These are phyloP conservation scores for Epichloe hybrida DNA, from an alignment of 2,329 filamentous ascomycete genomes.

Conservation along the genomic window DNA sequence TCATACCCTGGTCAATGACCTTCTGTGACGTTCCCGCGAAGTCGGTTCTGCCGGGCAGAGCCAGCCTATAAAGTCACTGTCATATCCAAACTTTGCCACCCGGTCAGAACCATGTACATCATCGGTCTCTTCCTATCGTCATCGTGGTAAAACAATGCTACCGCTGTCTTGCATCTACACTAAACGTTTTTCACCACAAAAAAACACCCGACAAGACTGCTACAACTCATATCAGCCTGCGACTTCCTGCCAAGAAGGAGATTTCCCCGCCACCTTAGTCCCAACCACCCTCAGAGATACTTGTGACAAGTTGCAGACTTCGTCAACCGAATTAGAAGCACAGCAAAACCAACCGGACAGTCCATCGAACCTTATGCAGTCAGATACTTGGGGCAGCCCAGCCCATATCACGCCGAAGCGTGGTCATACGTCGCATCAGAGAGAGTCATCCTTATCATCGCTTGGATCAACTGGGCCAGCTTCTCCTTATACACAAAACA, in stretches of 20 bases:
- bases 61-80: slow-evolving; percentile 5
- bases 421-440: slow-evolving; percentile 35
- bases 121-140: background rate
- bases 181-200: background rate
- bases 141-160: background rate
- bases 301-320: background rate
- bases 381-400: slow-evolving; percentile 26
- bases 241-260: background rate
- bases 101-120: background rate
- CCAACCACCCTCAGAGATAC: background rate
- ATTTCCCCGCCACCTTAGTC: background rate
- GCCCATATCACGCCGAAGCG: slow-evolving; percentile 25
- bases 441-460: slow-evolving; percentile 48
- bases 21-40: slow-evolving; percentile 6
- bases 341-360: background rate
- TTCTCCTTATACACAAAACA: slow-evolving; percentile 43
- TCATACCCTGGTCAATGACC: slow-evolving; percentile 5
- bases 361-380: slow-evolving; percentile 23
- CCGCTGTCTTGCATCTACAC: background rate
- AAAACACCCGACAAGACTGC: background rate
- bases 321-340: background rate
- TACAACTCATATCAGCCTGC: background rate
- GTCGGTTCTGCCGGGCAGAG: slow-evolving; percentile 4
- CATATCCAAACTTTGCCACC: slow-evolving; percentile 4
- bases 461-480: slow-evolving; percentile 45